Evolutionary conservation across 139 green algal genomes (phyloP), one percentile per base, ranked within the genome.

Genomic region (Mesostigma viride): DNA sequence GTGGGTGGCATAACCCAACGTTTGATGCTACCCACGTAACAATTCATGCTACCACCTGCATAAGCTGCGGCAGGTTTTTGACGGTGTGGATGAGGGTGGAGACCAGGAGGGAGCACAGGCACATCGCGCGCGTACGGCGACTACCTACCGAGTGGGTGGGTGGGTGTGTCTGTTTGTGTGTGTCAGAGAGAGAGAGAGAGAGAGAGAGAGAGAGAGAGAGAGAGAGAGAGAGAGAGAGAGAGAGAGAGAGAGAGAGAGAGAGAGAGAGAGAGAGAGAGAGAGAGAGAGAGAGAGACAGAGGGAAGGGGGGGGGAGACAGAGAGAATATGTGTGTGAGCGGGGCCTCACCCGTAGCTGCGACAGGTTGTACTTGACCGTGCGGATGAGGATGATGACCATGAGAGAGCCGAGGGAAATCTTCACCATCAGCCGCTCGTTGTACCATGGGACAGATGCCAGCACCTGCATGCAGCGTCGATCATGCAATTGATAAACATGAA

Each of bases 301-400:
- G 20, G 53, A 31, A 17, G 20, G 53, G 14, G 53, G 20, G 53
- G 20, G 53, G 40, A 53, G n/a, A 27, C 11, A 62, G 53, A 34
- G 53, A 62, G 53, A 31, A n/a, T n/a, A n/a, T n/a, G n/a, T n/a
- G 14, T 53, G 44, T 20, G 44, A 53, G 44, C 17, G 44, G 44
- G 40, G 14, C 40, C 71, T 64, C 2, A 76, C 69, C 30, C 53
- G 51, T 22, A 87, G 67, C 66, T 83, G 71, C 30, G 68, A 76
- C 24, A 91, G 67, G 72, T 89, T 88, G 74, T 80, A 81, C 48
- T 85, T 76, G 2, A 82, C 82, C 26, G 76, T 86, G 26, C 86
- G 68, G 36, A 95, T 79, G 65, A 95, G 81, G 46, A 94, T 67
- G 20, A 89, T 45, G 24, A 87, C 73, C 70, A 91, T 80, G 60